phyloP scores from a whole-genome alignment of 371 early-diverging fungal genomes.

The Dinochytrium kinnereticum region DNA sequence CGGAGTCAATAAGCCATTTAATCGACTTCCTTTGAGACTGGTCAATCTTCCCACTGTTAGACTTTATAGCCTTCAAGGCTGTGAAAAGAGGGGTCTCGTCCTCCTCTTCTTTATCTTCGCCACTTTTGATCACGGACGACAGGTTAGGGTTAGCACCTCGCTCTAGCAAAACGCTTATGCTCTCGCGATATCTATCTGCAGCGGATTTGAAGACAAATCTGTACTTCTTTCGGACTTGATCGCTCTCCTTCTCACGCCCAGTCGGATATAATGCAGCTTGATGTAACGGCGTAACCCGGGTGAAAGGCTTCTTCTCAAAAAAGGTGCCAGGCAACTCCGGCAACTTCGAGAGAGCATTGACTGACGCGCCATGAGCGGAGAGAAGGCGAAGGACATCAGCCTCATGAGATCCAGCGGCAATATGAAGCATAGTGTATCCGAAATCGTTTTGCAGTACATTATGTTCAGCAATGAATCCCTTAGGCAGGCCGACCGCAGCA shows the following conservation, averaged over 20 bases:
- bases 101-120: background rate
- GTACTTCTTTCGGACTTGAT: background rate
- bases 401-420: constrained; percentile 45
- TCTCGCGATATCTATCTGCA: background rate
- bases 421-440: constrained; percentile 55
- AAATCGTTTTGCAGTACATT: constrained; percentile 33
- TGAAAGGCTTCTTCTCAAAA: constrained; percentile 2
- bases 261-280: background rate
- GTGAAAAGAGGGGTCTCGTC: background rate
- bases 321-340: background rate
- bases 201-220: background rate
- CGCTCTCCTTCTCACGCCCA: background rate
- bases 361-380: constrained; percentile 39
- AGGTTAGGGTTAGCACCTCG: background rate
- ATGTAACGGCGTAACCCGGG: background rate
- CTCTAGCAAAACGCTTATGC: background rate
- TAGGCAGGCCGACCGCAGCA: constrained; percentile 18
- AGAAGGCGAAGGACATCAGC: constrained; percentile 39
- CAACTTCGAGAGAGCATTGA: constrained; percentile 3
- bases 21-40: background rate
- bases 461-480: constrained; percentile 7
- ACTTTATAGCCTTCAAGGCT: background rate
- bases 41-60: background rate
- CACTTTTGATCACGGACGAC: background rate
- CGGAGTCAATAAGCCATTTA: background rate